These are phyloP conservation scores for Calonectria hawksworthii DNA, from an alignment of 2,329 filamentous ascomycete species.

Conservation along the genomic window DNA sequence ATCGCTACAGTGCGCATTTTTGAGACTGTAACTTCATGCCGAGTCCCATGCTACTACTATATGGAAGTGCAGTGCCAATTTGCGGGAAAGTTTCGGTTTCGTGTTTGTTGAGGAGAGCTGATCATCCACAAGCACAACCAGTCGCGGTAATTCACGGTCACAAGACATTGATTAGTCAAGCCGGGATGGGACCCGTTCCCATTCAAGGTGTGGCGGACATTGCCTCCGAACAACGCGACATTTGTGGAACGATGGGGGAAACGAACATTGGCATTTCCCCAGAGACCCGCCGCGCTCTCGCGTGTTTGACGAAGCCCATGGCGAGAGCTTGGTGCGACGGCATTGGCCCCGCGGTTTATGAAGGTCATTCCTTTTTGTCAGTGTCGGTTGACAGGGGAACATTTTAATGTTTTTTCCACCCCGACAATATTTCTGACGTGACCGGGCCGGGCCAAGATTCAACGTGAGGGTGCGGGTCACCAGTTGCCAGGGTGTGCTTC, in stretches of 20 bases:
- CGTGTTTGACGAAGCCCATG: not conserved
- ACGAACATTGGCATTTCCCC: not conserved
- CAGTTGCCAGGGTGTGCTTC: not conserved
- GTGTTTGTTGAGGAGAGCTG: not conserved
- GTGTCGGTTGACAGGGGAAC: not conserved
- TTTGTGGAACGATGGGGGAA: not conserved
- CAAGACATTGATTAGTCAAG: conserved; percentile 7
- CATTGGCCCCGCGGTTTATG: conserved; percentile 10
- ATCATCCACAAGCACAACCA: not conserved
- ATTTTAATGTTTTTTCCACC: not conserved
- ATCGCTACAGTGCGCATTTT: not conserved
- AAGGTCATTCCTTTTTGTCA: conserved; percentile 15
- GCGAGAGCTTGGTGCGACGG: not conserved
- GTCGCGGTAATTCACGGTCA: not conserved
- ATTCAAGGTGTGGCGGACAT: not conserved
- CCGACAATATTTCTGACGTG: not conserved
- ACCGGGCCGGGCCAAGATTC: not conserved
- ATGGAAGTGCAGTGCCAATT: not conserved
- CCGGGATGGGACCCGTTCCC: not conserved
- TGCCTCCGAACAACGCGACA: not conserved
- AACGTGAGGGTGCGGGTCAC: not conserved
- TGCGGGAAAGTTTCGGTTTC: not conserved
- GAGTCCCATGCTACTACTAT: not conserved
- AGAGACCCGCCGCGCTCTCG: not conserved
- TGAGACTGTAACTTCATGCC: not conserved